phyloP scores from a whole-genome alignment of 2,329 filamentous ascomycete genomes.

The Diplodia corticola region DNA sequence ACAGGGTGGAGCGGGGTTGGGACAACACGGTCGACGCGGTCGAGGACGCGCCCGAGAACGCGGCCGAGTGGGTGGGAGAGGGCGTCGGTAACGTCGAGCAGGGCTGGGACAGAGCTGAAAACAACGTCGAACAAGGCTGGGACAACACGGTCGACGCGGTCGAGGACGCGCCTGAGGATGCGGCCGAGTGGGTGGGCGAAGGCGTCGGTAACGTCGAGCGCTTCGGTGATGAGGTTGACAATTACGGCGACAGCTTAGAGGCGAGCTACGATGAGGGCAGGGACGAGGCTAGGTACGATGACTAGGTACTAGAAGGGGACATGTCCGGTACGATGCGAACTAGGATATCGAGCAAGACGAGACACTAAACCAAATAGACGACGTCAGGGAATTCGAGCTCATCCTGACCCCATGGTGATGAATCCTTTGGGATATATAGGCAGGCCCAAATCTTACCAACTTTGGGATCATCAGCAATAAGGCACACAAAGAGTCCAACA shows the following conservation, averaged over 20 bases:
- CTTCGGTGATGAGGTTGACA: slow-evolving; percentile 23
- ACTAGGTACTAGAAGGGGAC: neutral
- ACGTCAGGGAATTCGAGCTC: too few relatives aligned
- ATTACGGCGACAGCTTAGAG: slow-evolving; percentile 17
- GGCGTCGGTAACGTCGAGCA: slow-evolving; percentile 39
- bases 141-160: slow-evolving; percentile 36
- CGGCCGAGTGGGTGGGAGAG: slow-evolving; percentile 43
- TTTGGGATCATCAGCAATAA: too few relatives aligned
- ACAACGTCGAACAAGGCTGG: slow-evolving; percentile 34
- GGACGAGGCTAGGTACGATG: slow-evolving; percentile 16
- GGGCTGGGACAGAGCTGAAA: slow-evolving; percentile 36
- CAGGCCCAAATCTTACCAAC: too few relatives aligned
- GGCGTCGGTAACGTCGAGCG: slow-evolving; percentile 47
- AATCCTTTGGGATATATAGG: too few relatives aligned
- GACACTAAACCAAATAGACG: neutral
- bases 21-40: slow-evolving; percentile 36
- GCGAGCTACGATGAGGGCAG: slow-evolving; percentile 22
- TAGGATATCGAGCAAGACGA: neutral
- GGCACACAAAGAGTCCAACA: too few relatives aligned
- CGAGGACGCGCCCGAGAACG: slow-evolving; percentile 38
- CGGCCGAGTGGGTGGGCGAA: slow-evolving; percentile 43
- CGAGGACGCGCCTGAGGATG: slow-evolving; percentile 38
- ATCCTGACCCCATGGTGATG: too few relatives aligned
- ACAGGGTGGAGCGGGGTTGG: slow-evolving; percentile 33
- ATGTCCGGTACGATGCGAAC: neutral